Conservation (phyloP, 768 basidiomycete genomes). For the Serendipita vermifera region DNA sequence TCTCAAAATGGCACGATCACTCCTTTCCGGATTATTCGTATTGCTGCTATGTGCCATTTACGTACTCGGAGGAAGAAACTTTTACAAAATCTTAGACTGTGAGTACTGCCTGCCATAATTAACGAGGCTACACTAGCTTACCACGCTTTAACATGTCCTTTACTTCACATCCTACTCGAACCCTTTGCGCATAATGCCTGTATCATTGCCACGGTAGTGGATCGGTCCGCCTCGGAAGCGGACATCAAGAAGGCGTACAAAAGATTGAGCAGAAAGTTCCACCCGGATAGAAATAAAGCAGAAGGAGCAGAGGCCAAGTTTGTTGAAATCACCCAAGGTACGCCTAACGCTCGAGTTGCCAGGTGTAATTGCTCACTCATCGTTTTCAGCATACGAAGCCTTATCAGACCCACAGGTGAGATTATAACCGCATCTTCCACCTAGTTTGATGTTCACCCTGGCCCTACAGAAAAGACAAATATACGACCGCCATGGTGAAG, state of each 20-base stretch:
- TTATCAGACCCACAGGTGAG: slow-evolving; percentile 71
- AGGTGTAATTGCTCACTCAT: slow-evolving; percentile 19
- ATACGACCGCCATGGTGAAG: slow-evolving; percentile 92
- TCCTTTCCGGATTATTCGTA: slow-evolving; percentile 17
- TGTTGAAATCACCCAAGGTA: slow-evolving; percentile 83
- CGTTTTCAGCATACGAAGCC: slow-evolving; percentile 68
- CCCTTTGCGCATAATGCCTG: background rate
- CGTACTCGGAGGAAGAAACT: slow-evolving; percentile 43
- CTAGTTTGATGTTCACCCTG: slow-evolving; percentile 1
- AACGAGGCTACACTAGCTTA: no score
- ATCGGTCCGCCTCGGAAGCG: slow-evolving; percentile 66
- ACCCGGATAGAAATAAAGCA: slow-evolving; percentile 93
- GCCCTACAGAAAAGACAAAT: slow-evolving; percentile 67
- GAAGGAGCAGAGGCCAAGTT: slow-evolving; percentile 72
- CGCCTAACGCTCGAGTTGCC: slow-evolving; percentile 19
- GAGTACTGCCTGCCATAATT: slow-evolving; percentile 29
- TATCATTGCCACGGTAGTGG: slow-evolving; percentile 30
- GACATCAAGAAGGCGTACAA: slow-evolving; percentile 91
- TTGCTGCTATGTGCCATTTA: slow-evolving; percentile 26
- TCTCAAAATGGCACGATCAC: background rate
- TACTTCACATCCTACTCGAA: background rate
- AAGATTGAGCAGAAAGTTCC: slow-evolving; percentile 72
- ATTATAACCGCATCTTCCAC: background rate
- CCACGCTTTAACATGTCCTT: background rate
- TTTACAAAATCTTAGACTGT: slow-evolving; percentile 77